Evolutionary conservation across 129 eudicot genomes (phyloP).

Genomic region (Pittosporum tobira): DNA sequence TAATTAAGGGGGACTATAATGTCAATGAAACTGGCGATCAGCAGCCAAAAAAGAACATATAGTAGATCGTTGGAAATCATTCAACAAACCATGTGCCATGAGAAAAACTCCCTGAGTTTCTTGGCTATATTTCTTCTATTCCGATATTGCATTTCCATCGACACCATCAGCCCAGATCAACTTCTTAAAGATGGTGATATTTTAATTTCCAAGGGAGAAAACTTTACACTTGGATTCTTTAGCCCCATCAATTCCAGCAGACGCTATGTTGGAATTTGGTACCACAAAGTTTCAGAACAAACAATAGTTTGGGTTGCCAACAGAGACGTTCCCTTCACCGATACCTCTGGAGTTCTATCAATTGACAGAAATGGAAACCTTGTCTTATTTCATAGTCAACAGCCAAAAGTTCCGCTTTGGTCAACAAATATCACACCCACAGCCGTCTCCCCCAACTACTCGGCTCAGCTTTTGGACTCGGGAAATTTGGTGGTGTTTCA

Average conservation of each 20-base stretch:
- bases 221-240: constrained; percentile 23
- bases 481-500: constrained; percentile 17
- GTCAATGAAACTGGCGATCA: no score
- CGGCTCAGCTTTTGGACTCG: constrained; percentile 12
- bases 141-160: background rate
- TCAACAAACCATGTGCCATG: background rate
- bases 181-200: constrained; percentile 15
- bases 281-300: constrained; percentile 10
- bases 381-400: background rate
- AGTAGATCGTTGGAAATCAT: no score
- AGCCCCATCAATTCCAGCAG: constrained; percentile 13
- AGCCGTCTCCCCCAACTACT: background rate
- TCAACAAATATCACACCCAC: constrained; percentile 4
- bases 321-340: constrained; percentile 10
- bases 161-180: constrained; percentile 2
- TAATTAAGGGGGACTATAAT: no score
- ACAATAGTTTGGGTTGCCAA: constrained; percentile 22
- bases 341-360: constrained; percentile 4
- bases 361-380: constrained; percentile 11
- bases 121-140: constrained; percentile 1
- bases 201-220: constrained; percentile 12
- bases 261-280: constrained; percentile 26
- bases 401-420: constrained; percentile 6
- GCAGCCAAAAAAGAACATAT: no score
- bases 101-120: background rate